These are phyloP conservation scores for Ajuga reptans DNA, from an alignment of 305 asterid genomes.

Conservation along the genomic window DNA sequence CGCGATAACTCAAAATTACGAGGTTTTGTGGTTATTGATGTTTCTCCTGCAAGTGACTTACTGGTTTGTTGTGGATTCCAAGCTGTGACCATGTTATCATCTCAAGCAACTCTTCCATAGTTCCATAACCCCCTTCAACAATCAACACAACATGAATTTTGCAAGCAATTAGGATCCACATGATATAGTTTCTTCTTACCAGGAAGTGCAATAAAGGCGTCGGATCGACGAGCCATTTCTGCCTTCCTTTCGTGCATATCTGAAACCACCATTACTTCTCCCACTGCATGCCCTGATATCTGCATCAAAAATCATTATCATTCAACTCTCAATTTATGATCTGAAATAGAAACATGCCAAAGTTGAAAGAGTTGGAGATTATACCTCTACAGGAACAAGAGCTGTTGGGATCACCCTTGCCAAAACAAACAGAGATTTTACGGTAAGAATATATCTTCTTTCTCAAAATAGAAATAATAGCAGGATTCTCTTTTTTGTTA, in stretches of 20 bases:
- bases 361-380: not conserved
- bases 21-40: too few relatives aligned
- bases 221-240: constrained; percentile 54
- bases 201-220: constrained; percentile 59
- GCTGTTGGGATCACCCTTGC: constrained; percentile 56
- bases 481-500: too few relatives aligned
- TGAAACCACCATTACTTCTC: constrained; percentile 50
- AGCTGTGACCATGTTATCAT: constrained; percentile 71
- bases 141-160: not conserved
- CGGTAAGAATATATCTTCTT: not conserved
- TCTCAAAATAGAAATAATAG: too few relatives aligned
- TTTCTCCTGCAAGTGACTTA: constrained; percentile 13
- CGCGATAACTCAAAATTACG: too few relatives aligned
- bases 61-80: constrained; percentile 67
- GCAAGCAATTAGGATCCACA: not conserved
- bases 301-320: constrained; percentile 16
- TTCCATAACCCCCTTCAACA: constrained; percentile 62
- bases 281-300: constrained; percentile 57
- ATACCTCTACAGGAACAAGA: constrained; percentile 55
- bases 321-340: not conserved
- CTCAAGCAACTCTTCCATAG: constrained; percentile 70
- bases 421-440: constrained; percentile 5
- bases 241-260: constrained; percentile 74
- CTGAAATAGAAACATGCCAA: not conserved
- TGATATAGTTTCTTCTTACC: too few relatives aligned